A percentile compares a stretch with the other conserved stretches of the same genome.
These are phyloP conservation scores for Mucor lusitanicus DNA, from an alignment of 371 early-diverging fungal species.

Conservation along the genomic window DNA sequence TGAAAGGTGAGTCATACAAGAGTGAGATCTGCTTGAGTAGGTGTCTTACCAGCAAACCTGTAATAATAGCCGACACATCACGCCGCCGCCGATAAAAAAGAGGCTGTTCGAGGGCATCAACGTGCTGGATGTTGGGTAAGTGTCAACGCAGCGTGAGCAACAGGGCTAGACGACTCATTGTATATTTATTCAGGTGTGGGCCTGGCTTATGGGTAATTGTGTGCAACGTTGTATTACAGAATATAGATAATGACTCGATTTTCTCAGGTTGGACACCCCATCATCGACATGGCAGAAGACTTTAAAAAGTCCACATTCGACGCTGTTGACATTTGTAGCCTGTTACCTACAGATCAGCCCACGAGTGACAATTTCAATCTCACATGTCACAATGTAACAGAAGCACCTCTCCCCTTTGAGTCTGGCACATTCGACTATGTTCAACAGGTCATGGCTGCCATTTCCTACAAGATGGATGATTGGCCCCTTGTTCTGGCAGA, in stretches of 20 bases:
- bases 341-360: neutral
- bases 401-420: constrained; percentile 13
- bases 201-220: constrained; percentile 26
- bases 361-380: constrained; percentile 14
- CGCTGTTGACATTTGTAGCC: constrained; percentile 5
- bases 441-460: neutral
- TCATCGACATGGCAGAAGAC: constrained; percentile 26
- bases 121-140: constrained; percentile 23
- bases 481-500: constrained; percentile 17
- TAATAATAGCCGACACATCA: constrained; percentile 19
- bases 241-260: neutral
- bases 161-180: neutral
- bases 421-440: constrained; percentile 20
- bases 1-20: neutral
- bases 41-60: neutral
- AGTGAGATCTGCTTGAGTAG: neutral
- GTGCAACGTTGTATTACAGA: neutral
- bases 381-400: constrained; percentile 8
- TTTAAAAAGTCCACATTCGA: constrained; percentile 18
- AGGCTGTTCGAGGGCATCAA: constrained; percentile 8
- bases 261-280: constrained; percentile 19
- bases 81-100: constrained; percentile 9
- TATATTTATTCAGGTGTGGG: constrained; percentile 12
- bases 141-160: neutral
- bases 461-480: neutral